Evolutionary conservation across 1,284 basidiomycete species (phyloP).

Genomic region (Hortiboletus rubellus): DNA sequence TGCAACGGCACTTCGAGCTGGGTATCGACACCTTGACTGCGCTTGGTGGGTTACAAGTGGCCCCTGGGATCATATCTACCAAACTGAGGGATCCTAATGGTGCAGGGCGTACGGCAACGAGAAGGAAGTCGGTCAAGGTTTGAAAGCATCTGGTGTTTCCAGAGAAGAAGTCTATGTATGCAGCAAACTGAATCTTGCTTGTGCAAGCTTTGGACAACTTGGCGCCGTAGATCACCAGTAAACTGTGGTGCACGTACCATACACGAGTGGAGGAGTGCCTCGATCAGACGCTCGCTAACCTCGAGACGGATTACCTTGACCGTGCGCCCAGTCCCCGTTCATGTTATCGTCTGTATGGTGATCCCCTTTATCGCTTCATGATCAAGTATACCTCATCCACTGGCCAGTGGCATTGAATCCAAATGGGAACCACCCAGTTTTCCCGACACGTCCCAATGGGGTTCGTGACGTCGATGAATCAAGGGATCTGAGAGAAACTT

Average conservation of each 20-base stretch:
- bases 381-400: slow-evolving; percentile 68
- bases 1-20: slow-evolving; percentile 70
- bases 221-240: slow-evolving; percentile 58
- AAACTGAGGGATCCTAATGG: slow-evolving; percentile 7
- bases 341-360: background rate
- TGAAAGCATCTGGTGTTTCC: slow-evolving; percentile 74
- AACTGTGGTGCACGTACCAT: slow-evolving; percentile 74
- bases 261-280: slow-evolving; percentile 72
- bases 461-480: slow-evolving; percentile 64
- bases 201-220: background rate
- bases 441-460: slow-evolving; percentile 70
- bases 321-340: slow-evolving; percentile 40
- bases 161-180: slow-evolving; percentile 78
- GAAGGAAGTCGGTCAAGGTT: slow-evolving; percentile 82
- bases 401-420: slow-evolving; percentile 81
- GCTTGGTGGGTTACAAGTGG: slow-evolving; percentile 52
- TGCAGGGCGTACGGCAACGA: slow-evolving; percentile 73
- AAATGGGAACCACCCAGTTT: slow-evolving; percentile 68
- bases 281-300: slow-evolving; percentile 67
- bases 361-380: background rate
- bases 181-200: background rate
- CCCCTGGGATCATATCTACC: slow-evolving; percentile 29
- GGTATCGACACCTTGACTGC: slow-evolving; percentile 80
- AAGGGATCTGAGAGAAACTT: slow-evolving; percentile 72
- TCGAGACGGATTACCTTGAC: slow-evolving; percentile 80